Evolutionary conservation across 768 basidiomycete genomes (phyloP), one percentile per base, ranked within the genome.

Genomic region (Albatrellus ellisii): DNA sequence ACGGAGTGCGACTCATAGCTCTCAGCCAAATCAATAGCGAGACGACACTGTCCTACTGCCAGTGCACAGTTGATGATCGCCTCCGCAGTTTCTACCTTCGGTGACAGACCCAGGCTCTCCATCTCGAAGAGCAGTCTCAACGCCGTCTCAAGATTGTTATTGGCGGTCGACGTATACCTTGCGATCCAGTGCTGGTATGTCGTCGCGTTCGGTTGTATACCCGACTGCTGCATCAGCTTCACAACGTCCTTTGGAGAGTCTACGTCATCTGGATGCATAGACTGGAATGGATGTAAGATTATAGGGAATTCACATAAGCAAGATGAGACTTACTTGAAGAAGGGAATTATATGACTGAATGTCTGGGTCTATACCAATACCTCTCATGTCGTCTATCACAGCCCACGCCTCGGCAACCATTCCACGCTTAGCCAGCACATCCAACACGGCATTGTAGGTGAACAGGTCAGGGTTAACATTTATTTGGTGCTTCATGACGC

Each of bases 21-120:
- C 3, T 63, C 58, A 0, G 78, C 76, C 11, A 91, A 54, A 41
- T 89, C 86, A 36, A 87, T 57, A 2, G 86, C 86, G 20, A 91
- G 66, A 38, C 75, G 69, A 1, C 84, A 68, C 43, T 69, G 62
- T 17, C 73, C 72, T 36, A 63, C 57, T 0, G 67, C 54, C 4
- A 80, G 71, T 3, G 77, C 75, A 21, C 75, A 54, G 7, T 55
- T 52, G 37, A 88, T 66, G 33, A 85, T 57, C 8, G 56, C 60
- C 46, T 77, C 69, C 0, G 69, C 67, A 4, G 73, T 66, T 7
- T 58, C 54, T 10, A 76, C 55, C 15, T 66, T 65, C 0, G 78
- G 75, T 1, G 67, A 56, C 2, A 87, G 52, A 1, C 68, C 69
- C 10, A 61, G 61, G 10, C 40, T 44, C 39, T 69, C 67, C 75